Evolutionary conservation across 352 stramenopile species (phyloP).

Genomic region (Thalassiosira tumida): DNA sequence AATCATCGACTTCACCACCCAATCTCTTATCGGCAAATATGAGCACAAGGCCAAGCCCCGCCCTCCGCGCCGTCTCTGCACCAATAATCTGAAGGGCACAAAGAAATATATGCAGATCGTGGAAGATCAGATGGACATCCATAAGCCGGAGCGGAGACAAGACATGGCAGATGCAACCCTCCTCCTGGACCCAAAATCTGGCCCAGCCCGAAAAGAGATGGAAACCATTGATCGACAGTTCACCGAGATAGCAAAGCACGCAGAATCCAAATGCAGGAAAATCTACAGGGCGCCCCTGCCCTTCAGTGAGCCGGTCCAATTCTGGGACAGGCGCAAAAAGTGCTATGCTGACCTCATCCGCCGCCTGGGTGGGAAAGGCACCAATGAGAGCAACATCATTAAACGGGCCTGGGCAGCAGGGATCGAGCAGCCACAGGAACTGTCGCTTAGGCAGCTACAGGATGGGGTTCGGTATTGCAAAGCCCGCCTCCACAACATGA

Average conservation of each 20-base stretch:
- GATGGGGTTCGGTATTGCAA: background rate
- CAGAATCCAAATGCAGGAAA: background rate
- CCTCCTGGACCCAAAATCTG: background rate
- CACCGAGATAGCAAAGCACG: background rate
- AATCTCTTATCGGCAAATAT: background rate
- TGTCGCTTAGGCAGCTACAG: background rate
- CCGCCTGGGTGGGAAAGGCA: background rate
- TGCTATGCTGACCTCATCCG: background rate
- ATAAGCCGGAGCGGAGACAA: background rate
- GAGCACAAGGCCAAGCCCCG: background rate
- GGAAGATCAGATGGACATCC: background rate
- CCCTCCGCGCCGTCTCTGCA: background rate
- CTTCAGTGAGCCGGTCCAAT: background rate
- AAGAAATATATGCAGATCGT: background rate
- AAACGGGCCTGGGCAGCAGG: background rate
- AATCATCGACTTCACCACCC: slow-evolving; percentile 50
- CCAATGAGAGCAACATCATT: background rate
- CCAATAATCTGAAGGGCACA: background rate
- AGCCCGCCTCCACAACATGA: background rate
- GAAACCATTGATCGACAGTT: background rate
- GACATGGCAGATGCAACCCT: background rate
- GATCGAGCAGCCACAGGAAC: background rate
- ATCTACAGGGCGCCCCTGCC: background rate
- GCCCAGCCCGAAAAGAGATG: background rate
- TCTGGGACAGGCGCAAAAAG: background rate